Evolutionary conservation across 108 stramenopile species (phyloP).

Genomic region (Pseudonitzschia multistriata): DNA sequence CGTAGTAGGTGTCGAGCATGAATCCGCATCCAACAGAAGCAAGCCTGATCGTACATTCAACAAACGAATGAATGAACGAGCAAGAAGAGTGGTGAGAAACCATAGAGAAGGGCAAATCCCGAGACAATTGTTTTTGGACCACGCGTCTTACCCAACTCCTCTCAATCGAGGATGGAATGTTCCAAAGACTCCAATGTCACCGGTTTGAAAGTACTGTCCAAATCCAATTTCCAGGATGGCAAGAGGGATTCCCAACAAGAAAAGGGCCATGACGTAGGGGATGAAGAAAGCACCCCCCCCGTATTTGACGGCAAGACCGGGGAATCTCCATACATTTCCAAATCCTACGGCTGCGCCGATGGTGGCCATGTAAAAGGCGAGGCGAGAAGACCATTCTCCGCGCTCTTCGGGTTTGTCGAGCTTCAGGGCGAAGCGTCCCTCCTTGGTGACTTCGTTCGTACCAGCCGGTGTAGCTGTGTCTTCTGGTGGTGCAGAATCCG

Average conservation of each 20-base stretch:
- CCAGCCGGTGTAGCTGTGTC: neutral
- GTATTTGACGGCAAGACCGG: constrained; percentile 54
- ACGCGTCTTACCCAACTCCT: constrained; percentile 45
- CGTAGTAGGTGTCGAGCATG: constrained; percentile 58
- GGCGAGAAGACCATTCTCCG: constrained; percentile 44
- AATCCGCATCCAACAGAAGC: constrained; percentile 41
- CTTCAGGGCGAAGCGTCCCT: constrained; percentile 9
- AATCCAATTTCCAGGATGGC: constrained; percentile 55
- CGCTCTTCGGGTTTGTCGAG: constrained; percentile 18
- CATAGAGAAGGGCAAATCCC: neutral
- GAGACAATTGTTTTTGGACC: neutral
- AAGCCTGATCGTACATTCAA: constrained; percentile 15
- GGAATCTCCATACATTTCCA: constrained; percentile 80
- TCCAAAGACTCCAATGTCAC: constrained; percentile 58
- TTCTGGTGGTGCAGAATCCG: neutral
- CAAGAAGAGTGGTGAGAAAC: neutral
- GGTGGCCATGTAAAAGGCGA: constrained; percentile 59
- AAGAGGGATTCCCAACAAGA: constrained; percentile 69
- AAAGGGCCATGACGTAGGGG: constrained; percentile 61
- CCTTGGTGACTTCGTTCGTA: neutral
- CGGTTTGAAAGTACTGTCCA: constrained; percentile 55
- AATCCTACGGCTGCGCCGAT: constrained; percentile 67
- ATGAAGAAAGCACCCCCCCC: constrained; percentile 54
- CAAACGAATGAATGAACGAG: neutral
- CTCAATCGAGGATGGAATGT: constrained; percentile 47